phyloP scores from a whole-genome alignment of 331 rosid species.

The Erythrophleum ivorense region DNA sequence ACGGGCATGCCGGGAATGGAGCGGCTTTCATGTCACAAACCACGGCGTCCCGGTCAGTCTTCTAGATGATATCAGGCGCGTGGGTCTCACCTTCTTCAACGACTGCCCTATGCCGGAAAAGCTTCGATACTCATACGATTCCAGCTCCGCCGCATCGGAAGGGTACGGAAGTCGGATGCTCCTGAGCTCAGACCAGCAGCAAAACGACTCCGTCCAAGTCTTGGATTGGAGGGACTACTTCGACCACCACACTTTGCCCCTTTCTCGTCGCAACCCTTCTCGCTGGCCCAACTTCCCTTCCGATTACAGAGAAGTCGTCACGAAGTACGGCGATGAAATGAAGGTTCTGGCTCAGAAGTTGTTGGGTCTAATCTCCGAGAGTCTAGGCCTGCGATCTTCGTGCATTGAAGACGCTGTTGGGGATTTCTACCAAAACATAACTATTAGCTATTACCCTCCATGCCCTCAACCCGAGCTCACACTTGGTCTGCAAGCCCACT shows the following conservation, averaged over 20 bases:
- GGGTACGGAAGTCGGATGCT: conserved; percentile 94
- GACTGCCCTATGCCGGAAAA: conserved; percentile 56
- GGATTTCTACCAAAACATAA: conserved; percentile 79
- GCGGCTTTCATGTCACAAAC: conserved; percentile 83
- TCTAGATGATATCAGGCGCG: conserved; percentile 50
- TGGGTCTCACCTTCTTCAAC: conserved; percentile 71
- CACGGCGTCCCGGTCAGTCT: conserved; percentile 65
- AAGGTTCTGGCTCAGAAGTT: conserved; percentile 63
- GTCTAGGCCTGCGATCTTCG: conserved; percentile 63
- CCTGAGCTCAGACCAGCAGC: conserved; percentile 29
- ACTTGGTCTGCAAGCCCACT: conserved; percentile 87
- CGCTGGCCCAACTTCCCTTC: conserved; percentile 74
- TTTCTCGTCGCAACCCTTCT: conserved; percentile 75
- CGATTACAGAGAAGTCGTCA: conserved; percentile 54
- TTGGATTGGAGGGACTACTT: conserved; percentile 97
- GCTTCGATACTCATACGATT: conserved; percentile 66
- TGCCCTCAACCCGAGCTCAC: conserved; percentile 94
- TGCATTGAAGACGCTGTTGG: conserved; percentile 72
- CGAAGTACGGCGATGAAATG: conserved; percentile 59
- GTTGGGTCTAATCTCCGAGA: conserved; percentile 72
- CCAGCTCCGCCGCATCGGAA: conserved; percentile 67
- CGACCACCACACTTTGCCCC: conserved; percentile 87
- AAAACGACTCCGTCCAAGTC: conserved; percentile 44
- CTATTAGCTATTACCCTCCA: conserved; percentile 85
- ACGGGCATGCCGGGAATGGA: conserved; percentile 75